Percentiles rank a stretch among this genome's conserved stretches.
These are phyloP conservation scores for Psidium friedrichsthalianum DNA, from an alignment of 345 rosid species.

Conservation along the genomic window DNA sequence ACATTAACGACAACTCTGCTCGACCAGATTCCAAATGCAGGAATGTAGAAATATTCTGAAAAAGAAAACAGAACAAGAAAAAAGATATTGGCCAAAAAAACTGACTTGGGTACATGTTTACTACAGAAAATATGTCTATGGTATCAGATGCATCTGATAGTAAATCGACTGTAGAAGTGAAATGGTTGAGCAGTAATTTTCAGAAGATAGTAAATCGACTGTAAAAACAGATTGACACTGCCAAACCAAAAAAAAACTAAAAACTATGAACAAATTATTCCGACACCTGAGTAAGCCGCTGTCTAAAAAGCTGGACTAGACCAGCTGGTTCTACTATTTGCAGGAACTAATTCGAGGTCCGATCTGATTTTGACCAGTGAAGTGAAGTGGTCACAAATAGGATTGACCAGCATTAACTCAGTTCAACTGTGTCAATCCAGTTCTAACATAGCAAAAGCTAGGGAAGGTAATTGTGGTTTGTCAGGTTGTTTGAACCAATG, in stretches of 20 bases:
- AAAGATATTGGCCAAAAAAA: neutral
- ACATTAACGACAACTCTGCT: neutral
- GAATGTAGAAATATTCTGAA: neutral
- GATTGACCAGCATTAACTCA: neutral
- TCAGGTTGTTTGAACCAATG: too few species aligned
- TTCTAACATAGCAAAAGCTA: neutral
- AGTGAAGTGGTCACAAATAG: neutral
- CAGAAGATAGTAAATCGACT: neutral
- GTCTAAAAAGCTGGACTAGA: neutral
- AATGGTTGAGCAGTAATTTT: neutral
- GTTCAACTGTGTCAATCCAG: neutral
- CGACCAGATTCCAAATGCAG: neutral
- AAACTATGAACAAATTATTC: neutral
- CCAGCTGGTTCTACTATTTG: neutral
- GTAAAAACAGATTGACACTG: neutral
- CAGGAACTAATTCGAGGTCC: too few species aligned
- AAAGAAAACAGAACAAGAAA: neutral
- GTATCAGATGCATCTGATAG: neutral
- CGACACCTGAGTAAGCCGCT: neutral
- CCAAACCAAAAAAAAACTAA: neutral
- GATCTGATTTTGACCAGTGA: neutral
- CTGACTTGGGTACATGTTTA: neutral
- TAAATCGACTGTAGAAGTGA: neutral
- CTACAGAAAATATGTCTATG: neutral
- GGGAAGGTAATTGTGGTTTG: neutral